Evolutionary conservation across 2,329 filamentous ascomycete genomes (phyloP), one percentile per base, ranked within the genome.

Genomic region (Aspergillus texensis): DNA sequence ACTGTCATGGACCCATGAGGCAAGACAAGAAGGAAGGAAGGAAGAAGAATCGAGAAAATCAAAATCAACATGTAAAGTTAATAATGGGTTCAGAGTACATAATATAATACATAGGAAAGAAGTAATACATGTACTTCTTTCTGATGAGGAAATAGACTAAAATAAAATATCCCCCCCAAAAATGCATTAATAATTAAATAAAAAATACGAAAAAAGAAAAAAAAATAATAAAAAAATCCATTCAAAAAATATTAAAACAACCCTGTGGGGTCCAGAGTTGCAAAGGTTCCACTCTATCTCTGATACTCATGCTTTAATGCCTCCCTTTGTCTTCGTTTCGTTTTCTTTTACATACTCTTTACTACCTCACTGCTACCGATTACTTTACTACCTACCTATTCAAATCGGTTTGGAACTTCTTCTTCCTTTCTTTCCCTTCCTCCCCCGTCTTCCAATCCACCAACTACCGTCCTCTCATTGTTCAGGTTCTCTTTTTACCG

Each of bases 261-360:
- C 60, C 63, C 43, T 53, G 67, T 69, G 67, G 67, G 62, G 67
- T 65, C 60, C 65, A 67, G 63, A 67, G 61, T 68, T 66, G 58
- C 61, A 60, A 60, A 58, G 48, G 55, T 61, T 67, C 67, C 63
- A 62, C 65, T 62, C 61, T 61, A 63, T 64, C 63, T 68, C 59
- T 64, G 60, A 59, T 68, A 63, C 67, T 59, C 56, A 50, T 58
- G 61, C 57, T 61, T 48, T 62, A 58, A 57, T 62, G 58, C 26
- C 43, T 50, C 41, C 55, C 59, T 60, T 53, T 50, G 24, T 63
- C 62, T 65, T n/a, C 52, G 41, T 62, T 65, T 46, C 57, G 50
- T 60, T 58, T 60, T 53, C 56, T 62, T 59, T 46, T 58, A 34
- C 48, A 54, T 43, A 41, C 28, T 60, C 21, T 54, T 50, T 59